Evolutionary conservation across 352 stramenopile species (phyloP).

Genomic region (Globisporangium polare): DNA sequence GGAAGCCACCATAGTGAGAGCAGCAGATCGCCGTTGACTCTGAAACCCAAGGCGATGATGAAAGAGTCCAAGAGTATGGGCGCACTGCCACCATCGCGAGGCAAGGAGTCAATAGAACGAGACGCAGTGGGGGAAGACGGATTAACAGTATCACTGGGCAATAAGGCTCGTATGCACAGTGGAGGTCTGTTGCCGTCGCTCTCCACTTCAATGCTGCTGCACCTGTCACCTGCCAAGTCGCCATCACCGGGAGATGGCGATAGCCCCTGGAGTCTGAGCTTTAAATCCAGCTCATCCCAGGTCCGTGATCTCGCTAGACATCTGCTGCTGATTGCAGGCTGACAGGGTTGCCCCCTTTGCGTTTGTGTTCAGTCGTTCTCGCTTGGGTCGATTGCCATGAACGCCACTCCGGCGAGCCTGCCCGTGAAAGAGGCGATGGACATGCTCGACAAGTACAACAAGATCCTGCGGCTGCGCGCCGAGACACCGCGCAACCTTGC

Average conservation of each 20-base stretch:
- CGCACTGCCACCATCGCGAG: not conserved
- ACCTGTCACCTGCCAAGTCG: not conserved
- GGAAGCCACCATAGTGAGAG: not conserved
- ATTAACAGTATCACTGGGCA: not conserved
- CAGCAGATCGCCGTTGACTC: not conserved
- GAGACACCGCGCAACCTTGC: constrained; percentile 55
- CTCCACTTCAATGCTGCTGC: constrained; percentile 7
- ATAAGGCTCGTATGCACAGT: not conserved
- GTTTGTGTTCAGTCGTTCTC: constrained; percentile 8
- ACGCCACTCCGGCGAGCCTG: constrained; percentile 20
- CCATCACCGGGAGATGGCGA: not conserved
- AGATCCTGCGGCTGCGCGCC: constrained; percentile 49
- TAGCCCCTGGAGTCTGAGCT: not conserved
- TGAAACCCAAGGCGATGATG: constrained; percentile 2
- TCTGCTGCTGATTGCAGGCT: not conserved
- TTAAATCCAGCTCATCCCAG: not conserved
- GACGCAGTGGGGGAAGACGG: not conserved
- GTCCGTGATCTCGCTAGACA: not conserved
- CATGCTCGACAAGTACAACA: constrained; percentile 68
- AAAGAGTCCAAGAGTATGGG: constrained; percentile 13
- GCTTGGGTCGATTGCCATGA: constrained; percentile 22
- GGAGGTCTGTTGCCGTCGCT: constrained; percentile 6
- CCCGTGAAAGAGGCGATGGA: constrained; percentile 18
- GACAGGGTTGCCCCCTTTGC: not conserved
- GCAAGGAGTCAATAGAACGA: not conserved